Evolutionary conservation across 2,329 filamentous ascomycete genomes (phyloP).

Genomic region (Westerdykella ornata): DNA sequence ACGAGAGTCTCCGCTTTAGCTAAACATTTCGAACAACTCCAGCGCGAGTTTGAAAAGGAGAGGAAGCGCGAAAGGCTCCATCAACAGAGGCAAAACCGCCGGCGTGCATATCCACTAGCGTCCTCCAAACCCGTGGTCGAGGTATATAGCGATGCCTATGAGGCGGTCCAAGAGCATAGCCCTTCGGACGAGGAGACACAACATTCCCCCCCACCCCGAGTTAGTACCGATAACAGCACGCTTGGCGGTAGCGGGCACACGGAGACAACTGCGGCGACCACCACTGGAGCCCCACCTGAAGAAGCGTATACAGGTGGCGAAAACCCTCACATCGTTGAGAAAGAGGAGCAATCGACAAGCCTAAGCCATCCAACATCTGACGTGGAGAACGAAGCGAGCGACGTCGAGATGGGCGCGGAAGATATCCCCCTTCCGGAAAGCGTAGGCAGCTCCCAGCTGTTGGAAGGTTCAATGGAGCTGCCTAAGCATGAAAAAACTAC

Average conservation of each 20-base stretch:
- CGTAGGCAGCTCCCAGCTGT: conserved; percentile 49
- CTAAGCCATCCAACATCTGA: conserved; percentile 47
- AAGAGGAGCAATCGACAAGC: conserved; percentile 20
- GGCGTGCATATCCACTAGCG: conserved; percentile 77
- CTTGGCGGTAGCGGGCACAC: conserved; percentile 32
- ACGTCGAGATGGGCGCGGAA: conserved; percentile 65
- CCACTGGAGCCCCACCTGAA: conserved; percentile 31
- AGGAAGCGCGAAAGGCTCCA: conserved; percentile 77
- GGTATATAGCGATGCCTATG: conserved; percentile 87
- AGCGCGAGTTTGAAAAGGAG: conserved; percentile 93
- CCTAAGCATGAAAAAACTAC: conserved; percentile 91
- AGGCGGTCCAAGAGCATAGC: conserved; percentile 78
- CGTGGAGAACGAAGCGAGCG: conserved; percentile 50
- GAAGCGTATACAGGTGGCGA: conserved; percentile 29
- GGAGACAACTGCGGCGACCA: conserved; percentile 25
- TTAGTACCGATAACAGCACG: conserved; percentile 34
- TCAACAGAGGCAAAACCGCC: conserved; percentile 66
- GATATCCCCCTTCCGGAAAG: conserved; percentile 59
- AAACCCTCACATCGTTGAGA: conserved; percentile 17
- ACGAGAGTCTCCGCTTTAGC: conserved; percentile 86
- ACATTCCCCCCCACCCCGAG: conserved; percentile 25
- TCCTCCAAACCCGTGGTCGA: conserved; percentile 95
- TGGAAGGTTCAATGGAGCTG: conserved; percentile 63
- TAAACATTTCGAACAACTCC: conserved; percentile 93
- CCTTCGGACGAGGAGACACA: conserved; percentile 57